phyloP scores from a whole-genome alignment of 495 filamentous ascomycete species.

The Jackrogersella multiformis region DNA sequence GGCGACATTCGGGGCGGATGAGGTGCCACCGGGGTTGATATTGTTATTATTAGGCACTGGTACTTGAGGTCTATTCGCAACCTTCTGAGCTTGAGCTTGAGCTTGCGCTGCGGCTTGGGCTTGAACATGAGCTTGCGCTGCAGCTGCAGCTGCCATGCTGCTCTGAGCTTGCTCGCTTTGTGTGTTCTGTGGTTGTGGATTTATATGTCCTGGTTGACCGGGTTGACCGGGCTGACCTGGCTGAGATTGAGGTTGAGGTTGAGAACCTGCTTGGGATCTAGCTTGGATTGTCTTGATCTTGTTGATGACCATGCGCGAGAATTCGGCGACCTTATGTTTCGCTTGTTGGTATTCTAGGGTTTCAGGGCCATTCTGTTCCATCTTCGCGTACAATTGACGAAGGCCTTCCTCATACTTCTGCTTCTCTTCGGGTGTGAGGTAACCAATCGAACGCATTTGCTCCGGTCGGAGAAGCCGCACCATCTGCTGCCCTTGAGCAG shows the following conservation, averaged over 20 bases:
- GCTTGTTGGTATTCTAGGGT: conserved; percentile 68
- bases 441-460: conserved; percentile 55
- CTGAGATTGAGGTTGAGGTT: conserved; percentile 34
- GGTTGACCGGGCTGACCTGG: conserved; percentile 19
- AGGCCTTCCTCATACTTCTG: conserved; percentile 72
- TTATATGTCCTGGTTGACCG: conserved; percentile 11
- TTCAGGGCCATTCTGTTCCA: conserved; percentile 66
- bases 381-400: conserved; percentile 64
- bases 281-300: conserved; percentile 59
- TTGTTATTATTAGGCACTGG: conserved; percentile 21
- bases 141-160: background rate
- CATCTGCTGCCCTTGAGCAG: conserved; percentile 41
- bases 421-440: conserved; percentile 67
- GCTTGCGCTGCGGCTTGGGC: background rate
- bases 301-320: conserved; percentile 69
- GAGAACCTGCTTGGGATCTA: conserved; percentile 22
- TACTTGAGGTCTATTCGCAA: conserved; percentile 36
- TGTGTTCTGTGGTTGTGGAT: conserved; percentile 23
- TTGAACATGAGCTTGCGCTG: background rate
- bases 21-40: conserved; percentile 15
- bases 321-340: conserved; percentile 69
- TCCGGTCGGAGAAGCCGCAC: conserved; percentile 51
- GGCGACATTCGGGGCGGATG: conserved; percentile 17
- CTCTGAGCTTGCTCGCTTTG: conserved; percentile 35
- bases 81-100: conserved; percentile 22